phyloP scores from a whole-genome alignment of 805 yeast species.

The Middelhovenomyces tepae region DNA sequence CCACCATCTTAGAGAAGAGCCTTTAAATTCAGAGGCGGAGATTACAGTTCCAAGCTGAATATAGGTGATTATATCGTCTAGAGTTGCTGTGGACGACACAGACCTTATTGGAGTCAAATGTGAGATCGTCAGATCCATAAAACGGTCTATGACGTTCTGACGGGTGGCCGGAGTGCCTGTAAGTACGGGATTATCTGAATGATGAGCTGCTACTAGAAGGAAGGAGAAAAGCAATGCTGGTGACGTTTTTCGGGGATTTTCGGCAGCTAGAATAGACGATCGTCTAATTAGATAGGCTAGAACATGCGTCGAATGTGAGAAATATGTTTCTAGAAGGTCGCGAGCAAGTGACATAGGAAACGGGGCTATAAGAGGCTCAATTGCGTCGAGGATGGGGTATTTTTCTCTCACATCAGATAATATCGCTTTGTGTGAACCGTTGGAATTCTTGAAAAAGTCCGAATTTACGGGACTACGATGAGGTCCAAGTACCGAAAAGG shows the following conservation, averaged over 20 bases:
- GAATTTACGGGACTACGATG: constrained; percentile 3
- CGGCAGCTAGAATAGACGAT: constrained; percentile 18
- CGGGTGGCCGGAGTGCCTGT: constrained; percentile 24
- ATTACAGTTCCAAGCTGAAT: constrained; percentile 25
- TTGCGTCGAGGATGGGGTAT: constrained; percentile 16
- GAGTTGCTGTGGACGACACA: constrained; percentile 17
- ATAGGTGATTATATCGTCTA: constrained; percentile 26
- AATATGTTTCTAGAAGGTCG: constrained; percentile 24
- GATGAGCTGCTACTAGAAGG: constrained; percentile 25
- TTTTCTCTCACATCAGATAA: constrained; percentile 5
- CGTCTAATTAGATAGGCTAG: constrained; percentile 21
- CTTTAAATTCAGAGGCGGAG: constrained; percentile 27
- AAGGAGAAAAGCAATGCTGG: constrained; percentile 21
- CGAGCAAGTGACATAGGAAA: constrained; percentile 20
- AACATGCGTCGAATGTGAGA: constrained; percentile 23
- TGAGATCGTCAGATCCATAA: constrained; percentile 18
- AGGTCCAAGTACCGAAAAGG: constrained; percentile 6
- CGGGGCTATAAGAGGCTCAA: constrained; percentile 12
- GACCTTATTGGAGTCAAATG: constrained; percentile 20
- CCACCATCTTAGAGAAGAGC: constrained; percentile 27
- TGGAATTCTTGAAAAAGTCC: constrained; percentile 13
- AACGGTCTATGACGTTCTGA: constrained; percentile 16
- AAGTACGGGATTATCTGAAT: constrained; percentile 23
- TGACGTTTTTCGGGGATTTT: constrained; percentile 16
- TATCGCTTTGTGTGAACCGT: constrained; percentile 14